phyloP scores from a whole-genome alignment of 441 rosid genomes.

The Erodium chrysanthum region DNA sequence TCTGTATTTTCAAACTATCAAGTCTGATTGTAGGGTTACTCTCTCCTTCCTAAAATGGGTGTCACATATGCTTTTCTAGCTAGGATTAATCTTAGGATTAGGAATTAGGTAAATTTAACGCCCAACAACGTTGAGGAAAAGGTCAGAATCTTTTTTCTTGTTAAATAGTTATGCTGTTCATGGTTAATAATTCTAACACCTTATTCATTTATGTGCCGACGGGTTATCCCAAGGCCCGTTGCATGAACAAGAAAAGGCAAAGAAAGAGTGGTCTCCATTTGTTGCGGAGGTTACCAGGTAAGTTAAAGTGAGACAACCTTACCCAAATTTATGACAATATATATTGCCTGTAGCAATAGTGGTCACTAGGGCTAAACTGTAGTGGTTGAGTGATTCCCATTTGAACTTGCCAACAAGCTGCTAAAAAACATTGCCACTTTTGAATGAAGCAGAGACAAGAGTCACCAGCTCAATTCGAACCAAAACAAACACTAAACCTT shows the following conservation, averaged over 20 bases:
- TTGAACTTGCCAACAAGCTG: not conserved
- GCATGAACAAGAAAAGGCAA: not conserved
- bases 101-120: no score
- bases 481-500: not conserved
- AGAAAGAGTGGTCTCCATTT: not conserved
- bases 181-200: not conserved
- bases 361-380: not conserved
- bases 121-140: not conserved
- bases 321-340: no score
- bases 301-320: constrained; percentile 6
- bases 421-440: constrained; percentile 3
- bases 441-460: not conserved
- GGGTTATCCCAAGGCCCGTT: not conserved
- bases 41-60: not conserved
- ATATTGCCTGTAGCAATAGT: not conserved
- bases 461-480: not conserved
- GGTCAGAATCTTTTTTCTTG: not conserved
- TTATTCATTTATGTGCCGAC: not conserved
- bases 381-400: constrained; percentile 1
- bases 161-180: not conserved
- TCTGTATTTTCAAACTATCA: no score
- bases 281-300: not conserved
- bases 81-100: no score
- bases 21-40: no score
- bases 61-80: not conserved